Base-by-base conservation (phyloP, 768 basidiomycete genomes). In the Rhizopogon vesiculosus region DNA sequence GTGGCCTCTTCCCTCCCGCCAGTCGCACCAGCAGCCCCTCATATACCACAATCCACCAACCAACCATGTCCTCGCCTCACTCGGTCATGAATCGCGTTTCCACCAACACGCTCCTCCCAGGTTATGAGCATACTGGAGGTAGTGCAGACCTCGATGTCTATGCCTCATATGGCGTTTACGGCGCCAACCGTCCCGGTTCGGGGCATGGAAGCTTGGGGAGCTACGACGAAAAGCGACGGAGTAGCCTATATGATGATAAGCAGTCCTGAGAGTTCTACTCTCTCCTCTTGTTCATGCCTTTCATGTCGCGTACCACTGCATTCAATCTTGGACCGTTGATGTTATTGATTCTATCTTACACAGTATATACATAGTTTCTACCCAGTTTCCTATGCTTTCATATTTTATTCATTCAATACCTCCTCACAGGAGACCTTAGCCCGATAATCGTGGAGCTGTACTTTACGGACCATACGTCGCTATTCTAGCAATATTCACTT, bases 41-140 rank as follows among this genome's bases (percentile, higher is more conserved):
- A 28, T 63, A 66, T 51, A 44, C 44, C 5, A 9, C 64, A 56
- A 67, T 57, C 55, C 57, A 62, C 57, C 72, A 67, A 58, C 58
- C 61, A 19, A 48, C 45, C 70, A 55, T 54, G 62, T 49, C 60
- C 49, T 55, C 55, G 59, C 61, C 54, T n/a, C 56, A 25, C 55
- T 61, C 44, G 53, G 50, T 57, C 28, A 58, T 72, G 53, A 72
- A 64, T 59, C 77, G 84, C 42, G 74, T 89, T 29, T 81, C 85
- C 16, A 71, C 81, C 31, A 80, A 84, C 69, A 88, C 87, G 33
- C 86, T 88, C n/a, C 74, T 87, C 18, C 76, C 82, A 4, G 80
- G 83, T 19, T 86, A 85, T 61, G 77, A 79, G 57, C 63, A 73
- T 7, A 59, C 76, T 54, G 53, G 59, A 39, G 55, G 61, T 53